Conservation (phyloP, 208 protist genomes). For the Leishmania turanica region DNA sequence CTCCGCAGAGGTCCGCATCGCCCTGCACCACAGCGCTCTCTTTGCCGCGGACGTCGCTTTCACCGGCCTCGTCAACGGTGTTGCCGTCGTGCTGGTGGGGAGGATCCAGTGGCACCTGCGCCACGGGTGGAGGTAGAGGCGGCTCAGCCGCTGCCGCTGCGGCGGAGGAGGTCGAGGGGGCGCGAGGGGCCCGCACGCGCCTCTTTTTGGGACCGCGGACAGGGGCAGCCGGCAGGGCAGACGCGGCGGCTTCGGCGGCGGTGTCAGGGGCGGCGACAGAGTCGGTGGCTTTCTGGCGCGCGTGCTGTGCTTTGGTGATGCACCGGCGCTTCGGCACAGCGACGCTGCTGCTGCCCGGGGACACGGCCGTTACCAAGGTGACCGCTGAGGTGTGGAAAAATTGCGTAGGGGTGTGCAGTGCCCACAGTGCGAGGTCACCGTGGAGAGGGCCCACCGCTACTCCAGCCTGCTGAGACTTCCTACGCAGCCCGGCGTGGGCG, state of each 20-base stretch:
- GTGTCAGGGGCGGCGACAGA: background rate
- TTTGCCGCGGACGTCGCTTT: background rate
- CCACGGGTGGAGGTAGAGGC: no score
- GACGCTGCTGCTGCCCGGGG: background rate
- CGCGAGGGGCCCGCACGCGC: background rate
- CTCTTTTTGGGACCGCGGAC: background rate
- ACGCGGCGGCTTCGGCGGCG: background rate
- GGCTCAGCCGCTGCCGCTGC: background rate
- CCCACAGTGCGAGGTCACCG: background rate
- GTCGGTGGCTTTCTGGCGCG: background rate
- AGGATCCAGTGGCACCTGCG: background rate
- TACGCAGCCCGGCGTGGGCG: background rate
- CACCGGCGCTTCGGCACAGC: slow-evolving; percentile 19
- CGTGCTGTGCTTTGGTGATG: slow-evolving; percentile 26
- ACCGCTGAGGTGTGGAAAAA: slow-evolving; percentile 13
- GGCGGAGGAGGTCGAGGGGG: background rate
- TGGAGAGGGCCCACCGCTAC: background rate
- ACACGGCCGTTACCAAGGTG: background rate
- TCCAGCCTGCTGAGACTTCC: background rate
- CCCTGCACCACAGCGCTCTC: background rate
- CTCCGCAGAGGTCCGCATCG: background rate
- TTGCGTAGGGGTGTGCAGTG: slow-evolving; percentile 15
- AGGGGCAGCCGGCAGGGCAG: background rate
- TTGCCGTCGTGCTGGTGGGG: background rate
- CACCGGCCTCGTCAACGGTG: slow-evolving; percentile 4